Base-by-base conservation (phyloP, 1,284 basidiomycete genomes). In the Tylopilus orsonianus region DNA sequence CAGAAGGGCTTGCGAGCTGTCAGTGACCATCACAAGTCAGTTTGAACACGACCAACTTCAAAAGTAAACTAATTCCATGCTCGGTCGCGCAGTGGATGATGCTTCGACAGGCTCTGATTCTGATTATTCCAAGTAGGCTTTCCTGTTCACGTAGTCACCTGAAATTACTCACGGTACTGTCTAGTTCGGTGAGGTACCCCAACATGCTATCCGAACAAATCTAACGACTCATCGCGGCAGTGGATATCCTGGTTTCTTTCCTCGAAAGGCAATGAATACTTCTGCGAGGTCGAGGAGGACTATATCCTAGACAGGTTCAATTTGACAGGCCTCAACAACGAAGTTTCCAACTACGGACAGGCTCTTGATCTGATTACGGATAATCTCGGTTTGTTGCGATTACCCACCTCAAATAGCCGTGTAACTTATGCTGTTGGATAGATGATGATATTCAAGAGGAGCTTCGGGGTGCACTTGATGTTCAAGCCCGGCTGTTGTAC, bases 241-340 rank as follows among this genome's bases (percentile, higher is more conserved):
- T 98, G 95, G 95, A 95, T 97, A 61, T 93, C 93, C 6, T 98
- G 96, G 96, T 99, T 98, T 69, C 78, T 99, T 23, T 93, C 93
- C 7, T 96, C 93, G n/a, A 95, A 91, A 67, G 89, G 89, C 44
- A 90, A 91, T 71, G 96, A 99, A 73, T 99, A 99, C 77, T 99
- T 98, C 69, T 97, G 95, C 71, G 95, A 99, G 74, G 93, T 99
- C 56, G 97, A 99, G 67, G 95, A 98, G 65, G 96, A 98, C 71
- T 99, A 98, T 71, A 98, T 99, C 61, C 79, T 98, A 42, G 96
- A 99, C 73, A 82, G 96, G 39, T 98, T 99, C 83, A 99, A 98
- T 71, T 78, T 99, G 48, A 99, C 96, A 1, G 96, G 97, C 2
- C 78, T 98, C 53, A 98, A 98, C 71, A 90, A 90, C 56, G 96